Base-by-base conservation (phyloP, 2,329 filamentous ascomycete species). In the Epichloe elymi region DNA sequence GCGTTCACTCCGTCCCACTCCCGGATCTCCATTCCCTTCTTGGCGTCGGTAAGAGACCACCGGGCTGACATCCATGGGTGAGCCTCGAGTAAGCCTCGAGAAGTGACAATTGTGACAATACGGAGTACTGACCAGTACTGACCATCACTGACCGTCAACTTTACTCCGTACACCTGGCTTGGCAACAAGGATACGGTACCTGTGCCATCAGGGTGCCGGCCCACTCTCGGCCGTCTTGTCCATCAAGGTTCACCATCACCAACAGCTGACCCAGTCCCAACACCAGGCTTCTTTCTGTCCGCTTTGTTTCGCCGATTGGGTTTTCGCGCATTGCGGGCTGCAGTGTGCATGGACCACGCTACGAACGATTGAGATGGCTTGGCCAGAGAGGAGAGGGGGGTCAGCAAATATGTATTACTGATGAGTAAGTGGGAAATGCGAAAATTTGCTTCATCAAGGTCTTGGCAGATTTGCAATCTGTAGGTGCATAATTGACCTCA, bases 221-320 rank as follows among this genome's bases (percentile, higher is more conserved):
- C 40, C 45, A 40, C 40, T 37, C 39, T 23, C 45, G 20, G 35
- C 23, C 40, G 7, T 38, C 30, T 51, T 51, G 38, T 35, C 52
- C 52, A 51, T 54, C 52, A 54, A 49, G 52, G 52, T 54, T 40
- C 52, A 38, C 36, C 42, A 48, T 36, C 43, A 43, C 17, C 23
- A 38, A 33, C 8, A 12, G 42, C 47, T 52, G 51, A 49, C 20
- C 14, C n/a, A n/a, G 37, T 17, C 48, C 38, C 39, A 35, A 35
- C 36, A 4, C 26, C 19, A 35, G n/a, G 10, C 26, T 43, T 40
- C 8, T 23, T 3, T 20, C 19, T 30, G 30, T 11, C 30, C 30
- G 11, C 2, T 38, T n/a, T 12, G 43, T 37, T 15, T 20, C 8
- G n/a, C 35, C 23, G 4, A n/a, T 14, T 40, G 12, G 15, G 17